Evolutionary conservation across 805 yeast genomes (phyloP).

Genomic region (Candida nemodendra): DNA sequence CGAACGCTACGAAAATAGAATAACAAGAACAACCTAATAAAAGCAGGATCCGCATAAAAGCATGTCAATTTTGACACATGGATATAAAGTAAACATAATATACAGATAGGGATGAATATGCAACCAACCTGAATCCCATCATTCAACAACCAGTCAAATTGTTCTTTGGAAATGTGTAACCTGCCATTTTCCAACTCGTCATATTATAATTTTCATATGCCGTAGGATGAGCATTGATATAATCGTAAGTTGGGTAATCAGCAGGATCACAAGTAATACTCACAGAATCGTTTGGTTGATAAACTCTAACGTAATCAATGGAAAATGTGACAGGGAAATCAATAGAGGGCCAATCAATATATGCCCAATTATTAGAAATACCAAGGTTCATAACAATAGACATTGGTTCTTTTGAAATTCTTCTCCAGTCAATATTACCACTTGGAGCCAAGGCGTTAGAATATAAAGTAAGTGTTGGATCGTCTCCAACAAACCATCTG

Average conservation of each 20-base stretch:
- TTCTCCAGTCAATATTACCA: constrained; percentile 86
- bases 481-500: constrained; percentile 82
- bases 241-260: constrained; percentile 81
- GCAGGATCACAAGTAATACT: constrained; percentile 82
- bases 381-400: constrained; percentile 84
- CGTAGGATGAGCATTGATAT: constrained; percentile 65
- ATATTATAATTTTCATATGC: constrained; percentile 70
- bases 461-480: constrained; percentile 71
- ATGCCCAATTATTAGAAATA: constrained; percentile 89
- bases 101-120: constrained; percentile 5
- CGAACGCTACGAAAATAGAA: too few species aligned
- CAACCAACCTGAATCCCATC: too few species aligned
- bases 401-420: constrained; percentile 90
- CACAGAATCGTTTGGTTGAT: constrained; percentile 70
- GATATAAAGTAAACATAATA: constrained; percentile 1
- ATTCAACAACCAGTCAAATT: constrained; percentile 47
- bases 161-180: constrained; percentile 68
- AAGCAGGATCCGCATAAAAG: too few species aligned
- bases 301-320: constrained; percentile 85
- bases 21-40: too few species aligned
- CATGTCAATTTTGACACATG: too few species aligned
- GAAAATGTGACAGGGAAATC: constrained; percentile 75
- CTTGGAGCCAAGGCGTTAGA: constrained; percentile 80
- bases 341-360: constrained; percentile 83
- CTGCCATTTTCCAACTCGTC: constrained; percentile 76